phyloP scores from a whole-genome alignment of 169 alveolate genomes.

The Perkinsus chesapeaki region DNA sequence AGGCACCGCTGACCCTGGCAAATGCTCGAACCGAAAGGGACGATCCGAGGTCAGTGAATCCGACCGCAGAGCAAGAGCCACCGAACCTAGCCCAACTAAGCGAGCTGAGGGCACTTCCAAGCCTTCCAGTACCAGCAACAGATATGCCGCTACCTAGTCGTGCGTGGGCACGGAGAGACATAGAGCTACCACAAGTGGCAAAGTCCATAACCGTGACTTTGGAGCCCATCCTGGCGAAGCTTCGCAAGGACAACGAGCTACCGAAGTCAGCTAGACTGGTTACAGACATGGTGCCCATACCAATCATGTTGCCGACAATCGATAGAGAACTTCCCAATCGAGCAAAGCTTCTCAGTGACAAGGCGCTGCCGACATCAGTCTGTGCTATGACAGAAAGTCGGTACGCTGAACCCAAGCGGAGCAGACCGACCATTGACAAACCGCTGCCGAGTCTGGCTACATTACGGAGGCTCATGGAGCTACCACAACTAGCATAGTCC shows the following conservation, averaged over 20 bases:
- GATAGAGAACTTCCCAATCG: not conserved
- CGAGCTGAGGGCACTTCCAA: not conserved
- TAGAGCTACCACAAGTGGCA: not conserved
- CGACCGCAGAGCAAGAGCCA: not conserved
- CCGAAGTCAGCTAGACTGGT: conserved; percentile 4
- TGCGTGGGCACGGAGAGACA: not conserved
- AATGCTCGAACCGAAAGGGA: not conserved
- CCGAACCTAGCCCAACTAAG: not conserved
- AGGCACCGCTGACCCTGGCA: not conserved
- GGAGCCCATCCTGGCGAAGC: not conserved
- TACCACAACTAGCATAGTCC: not conserved
- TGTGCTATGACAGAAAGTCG: not conserved
- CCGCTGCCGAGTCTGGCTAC: not conserved
- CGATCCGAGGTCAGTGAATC: not conserved
- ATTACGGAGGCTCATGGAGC: not conserved
- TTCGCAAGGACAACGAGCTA: not conserved
- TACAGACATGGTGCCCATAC: not conserved
- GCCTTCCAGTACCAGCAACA: not conserved
- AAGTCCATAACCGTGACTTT: not conserved
- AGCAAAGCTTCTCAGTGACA: not conserved
- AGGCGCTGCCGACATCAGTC: not conserved
- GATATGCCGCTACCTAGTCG: not conserved
- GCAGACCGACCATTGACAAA: not conserved
- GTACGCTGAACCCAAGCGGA: not conserved
- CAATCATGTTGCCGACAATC: not conserved